Percentiles rank a stretch among this genome's conserved stretches.
Conservation (phyloP, 768 basidiomycete genomes). For the Strobilomyces echinocephalus region DNA sequence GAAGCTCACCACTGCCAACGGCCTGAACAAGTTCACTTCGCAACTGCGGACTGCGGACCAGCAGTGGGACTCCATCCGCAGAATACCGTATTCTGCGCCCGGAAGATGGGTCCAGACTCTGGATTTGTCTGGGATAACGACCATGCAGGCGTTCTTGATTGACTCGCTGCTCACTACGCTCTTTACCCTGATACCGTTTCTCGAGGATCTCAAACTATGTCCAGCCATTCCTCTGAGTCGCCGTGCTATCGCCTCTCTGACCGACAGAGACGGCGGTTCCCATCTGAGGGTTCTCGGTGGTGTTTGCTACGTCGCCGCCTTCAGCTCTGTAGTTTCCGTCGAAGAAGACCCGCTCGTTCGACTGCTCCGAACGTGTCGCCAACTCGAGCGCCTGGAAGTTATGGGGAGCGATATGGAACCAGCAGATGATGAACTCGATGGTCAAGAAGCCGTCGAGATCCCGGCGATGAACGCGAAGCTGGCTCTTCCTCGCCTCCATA, state of each 20-base stretch:
- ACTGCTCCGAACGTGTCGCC: conserved; percentile 50
- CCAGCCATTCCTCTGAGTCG: conserved; percentile 58
- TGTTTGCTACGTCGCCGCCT: conserved; percentile 44
- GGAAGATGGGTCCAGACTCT: conserved; percentile 81
- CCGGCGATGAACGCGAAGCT: conserved; percentile 36
- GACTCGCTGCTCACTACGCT: conserved; percentile 62
- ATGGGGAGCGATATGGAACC: conserved; percentile 57
- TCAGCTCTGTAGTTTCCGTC: conserved; percentile 20
- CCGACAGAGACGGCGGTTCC: conserved; percentile 44
- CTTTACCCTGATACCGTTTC: conserved; percentile 65
- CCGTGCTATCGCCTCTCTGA: conserved; percentile 50
- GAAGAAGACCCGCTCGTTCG: conserved; percentile 54
- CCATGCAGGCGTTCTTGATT: conserved; percentile 44
- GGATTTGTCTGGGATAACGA: conserved; percentile 57
- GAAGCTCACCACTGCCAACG: conserved; percentile 36
- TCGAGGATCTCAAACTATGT: conserved; percentile 49
- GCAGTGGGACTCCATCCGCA: conserved; percentile 83
- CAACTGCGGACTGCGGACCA: conserved; percentile 60
- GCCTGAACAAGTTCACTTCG: conserved; percentile 55
- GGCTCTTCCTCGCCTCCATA: conserved; percentile 52
- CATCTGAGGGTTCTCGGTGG: conserved; percentile 53
- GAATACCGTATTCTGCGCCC: conserved; percentile 82
- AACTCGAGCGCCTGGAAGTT: conserved; percentile 61
- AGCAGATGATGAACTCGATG: conserved; percentile 39
- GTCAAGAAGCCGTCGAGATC: conserved; percentile 16